Evolutionary conservation across 371 early-diverging fungal species (phyloP).

Genomic region (Apophysomyces trapeziformis): DNA sequence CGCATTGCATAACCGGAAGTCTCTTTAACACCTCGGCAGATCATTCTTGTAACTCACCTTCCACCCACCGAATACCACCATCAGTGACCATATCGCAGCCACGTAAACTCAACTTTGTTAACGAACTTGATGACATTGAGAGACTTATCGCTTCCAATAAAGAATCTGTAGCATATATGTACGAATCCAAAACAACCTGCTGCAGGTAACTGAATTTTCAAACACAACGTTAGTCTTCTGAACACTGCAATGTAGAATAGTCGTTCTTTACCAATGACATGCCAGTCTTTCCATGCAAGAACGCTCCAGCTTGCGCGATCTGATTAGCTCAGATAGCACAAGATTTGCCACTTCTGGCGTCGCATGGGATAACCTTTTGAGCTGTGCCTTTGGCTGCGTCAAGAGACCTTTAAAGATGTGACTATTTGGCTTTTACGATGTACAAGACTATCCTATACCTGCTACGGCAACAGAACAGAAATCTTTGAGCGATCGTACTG

Average conservation of each 20-base stretch:
- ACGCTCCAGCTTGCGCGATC: slow-evolving; percentile 32
- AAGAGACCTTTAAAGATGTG: slow-evolving; percentile 23
- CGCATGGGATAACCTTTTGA: slow-evolving; percentile 19
- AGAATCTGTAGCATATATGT: slow-evolving; percentile 47
- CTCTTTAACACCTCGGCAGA: background rate
- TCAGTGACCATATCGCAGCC: slow-evolving; percentile 52
- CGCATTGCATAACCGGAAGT: background rate
- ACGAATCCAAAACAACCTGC: slow-evolving; percentile 38
- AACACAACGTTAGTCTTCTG: background rate
- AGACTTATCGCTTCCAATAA: slow-evolving; percentile 34
- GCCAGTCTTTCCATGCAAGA: slow-evolving; percentile 33
- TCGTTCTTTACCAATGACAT: slow-evolving; percentile 34
- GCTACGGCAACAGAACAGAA: slow-evolving; percentile 32
- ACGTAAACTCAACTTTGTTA: slow-evolving; percentile 33
- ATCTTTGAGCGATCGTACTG: slow-evolving; percentile 29
- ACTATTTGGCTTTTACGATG: background rate
- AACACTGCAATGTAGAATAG: background rate
- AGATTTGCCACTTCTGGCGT: slow-evolving; percentile 36
- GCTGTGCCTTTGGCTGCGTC: slow-evolving; percentile 26
- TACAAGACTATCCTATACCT: slow-evolving; percentile 19
- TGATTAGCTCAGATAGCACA: slow-evolving; percentile 26
- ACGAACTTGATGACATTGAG: slow-evolving; percentile 32
- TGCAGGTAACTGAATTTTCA: slow-evolving; percentile 35
- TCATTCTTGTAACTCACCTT: slow-evolving; percentile 23
- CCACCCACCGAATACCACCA: slow-evolving; percentile 33